Evolutionary conservation across 257 asterid species (phyloP).

Genomic region (Paulownia fortunei): DNA sequence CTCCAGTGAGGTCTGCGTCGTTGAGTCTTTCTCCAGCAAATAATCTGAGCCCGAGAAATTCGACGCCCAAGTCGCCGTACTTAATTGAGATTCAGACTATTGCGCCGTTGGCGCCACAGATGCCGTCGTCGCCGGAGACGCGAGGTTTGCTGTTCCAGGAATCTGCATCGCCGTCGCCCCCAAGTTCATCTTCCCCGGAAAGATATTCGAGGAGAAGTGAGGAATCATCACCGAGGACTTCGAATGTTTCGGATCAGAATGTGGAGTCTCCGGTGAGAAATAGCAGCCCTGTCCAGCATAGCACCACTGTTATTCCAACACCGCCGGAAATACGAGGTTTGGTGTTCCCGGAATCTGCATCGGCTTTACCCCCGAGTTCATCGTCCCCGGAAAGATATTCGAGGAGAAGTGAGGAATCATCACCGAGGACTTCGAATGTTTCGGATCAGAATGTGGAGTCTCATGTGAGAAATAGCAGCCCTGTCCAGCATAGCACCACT

Average conservation of each 20-base stretch:
- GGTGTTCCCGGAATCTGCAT: neutral
- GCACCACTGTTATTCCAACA: neutral
- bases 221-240: conserved; percentile 14
- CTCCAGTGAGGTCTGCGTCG: conserved; percentile 71
- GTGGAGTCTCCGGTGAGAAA: neutral
- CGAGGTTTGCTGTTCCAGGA: conserved; percentile 3
- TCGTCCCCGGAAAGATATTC: neutral
- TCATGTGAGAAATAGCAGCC: neutral
- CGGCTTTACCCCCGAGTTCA: neutral
- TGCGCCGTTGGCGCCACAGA: conserved; percentile 34
- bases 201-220: conserved; percentile 34
- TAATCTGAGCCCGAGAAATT: conserved; percentile 53
- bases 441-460: neutral
- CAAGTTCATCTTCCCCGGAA: conserved; percentile 36
- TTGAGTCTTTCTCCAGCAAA: conserved; percentile 67
- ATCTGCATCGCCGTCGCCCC: conserved; percentile 36
- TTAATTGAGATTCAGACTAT: conserved; percentile 61
- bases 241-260: neutral
- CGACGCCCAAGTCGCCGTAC: conserved; percentile 74
- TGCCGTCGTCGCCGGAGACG: conserved; percentile 19
- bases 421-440: neutral
- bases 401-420: conserved; percentile 11
- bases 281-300: neutral
- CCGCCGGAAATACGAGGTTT: neutral
- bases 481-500: neutral